phyloP scores from a whole-genome alignment of 2,329 filamentous ascomycete species.

The Colletotrichum sublineola region DNA sequence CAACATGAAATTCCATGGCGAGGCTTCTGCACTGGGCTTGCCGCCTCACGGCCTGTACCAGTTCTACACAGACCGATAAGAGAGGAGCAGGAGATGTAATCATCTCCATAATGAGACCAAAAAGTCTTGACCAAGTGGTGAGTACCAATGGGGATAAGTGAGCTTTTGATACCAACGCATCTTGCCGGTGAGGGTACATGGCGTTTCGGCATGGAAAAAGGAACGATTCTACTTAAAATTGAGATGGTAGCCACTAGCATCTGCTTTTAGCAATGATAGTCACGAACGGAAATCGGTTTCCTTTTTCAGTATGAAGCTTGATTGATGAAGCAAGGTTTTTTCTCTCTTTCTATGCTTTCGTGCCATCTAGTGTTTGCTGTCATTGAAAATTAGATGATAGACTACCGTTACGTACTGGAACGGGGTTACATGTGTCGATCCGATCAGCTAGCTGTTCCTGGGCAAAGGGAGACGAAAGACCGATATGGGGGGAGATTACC shows the following conservation, averaged over 20 bases:
- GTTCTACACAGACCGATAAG: slow-evolving; percentile 3
- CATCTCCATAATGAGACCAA: not conserved
- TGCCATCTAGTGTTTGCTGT: not conserved
- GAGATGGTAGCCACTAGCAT: not conserved
- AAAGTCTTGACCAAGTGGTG: not conserved
- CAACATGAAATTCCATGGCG: slow-evolving; percentile 44
- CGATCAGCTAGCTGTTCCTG: slow-evolving; percentile 10
- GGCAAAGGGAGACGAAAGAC: not conserved
- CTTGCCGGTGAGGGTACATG: not conserved
- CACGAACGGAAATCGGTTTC: not conserved
- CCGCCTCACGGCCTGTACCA: slow-evolving; percentile 19
- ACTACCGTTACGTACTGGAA: not conserved
- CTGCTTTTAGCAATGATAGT: slow-evolving; percentile 1
- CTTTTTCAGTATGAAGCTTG: too few species aligned
- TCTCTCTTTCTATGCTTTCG: not conserved
- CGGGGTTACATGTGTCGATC: slow-evolving; percentile 11
- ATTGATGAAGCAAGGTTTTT: not conserved
- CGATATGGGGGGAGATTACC: slow-evolving; percentile 8
- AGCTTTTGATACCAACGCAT: not conserved
- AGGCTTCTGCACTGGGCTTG: slow-evolving; percentile 13
- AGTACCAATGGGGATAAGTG: not conserved
- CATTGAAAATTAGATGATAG: not conserved
- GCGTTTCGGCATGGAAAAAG: slow-evolving; percentile 1
- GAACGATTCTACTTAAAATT: not conserved
- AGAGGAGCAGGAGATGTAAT: not conserved